These are phyloP conservation scores for Naganishia cerealis DNA, from an alignment of 1,284 basidiomycete species.

Conservation along the genomic window DNA sequence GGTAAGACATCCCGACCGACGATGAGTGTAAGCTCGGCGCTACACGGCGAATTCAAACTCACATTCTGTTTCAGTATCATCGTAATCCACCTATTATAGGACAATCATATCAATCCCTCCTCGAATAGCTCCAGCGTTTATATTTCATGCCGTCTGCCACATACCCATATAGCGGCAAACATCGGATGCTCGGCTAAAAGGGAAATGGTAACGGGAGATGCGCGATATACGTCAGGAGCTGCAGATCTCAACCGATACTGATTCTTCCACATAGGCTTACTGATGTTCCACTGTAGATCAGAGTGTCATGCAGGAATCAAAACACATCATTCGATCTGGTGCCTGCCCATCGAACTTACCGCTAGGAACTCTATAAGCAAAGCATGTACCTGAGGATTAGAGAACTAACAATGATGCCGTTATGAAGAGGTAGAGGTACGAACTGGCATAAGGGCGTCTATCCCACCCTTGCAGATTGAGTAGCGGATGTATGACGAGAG, in stretches of 20 bases:
- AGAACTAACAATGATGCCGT: not conserved
- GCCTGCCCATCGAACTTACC: not conserved
- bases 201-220: conserved; percentile 18
- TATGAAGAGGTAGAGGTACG: not conserved
- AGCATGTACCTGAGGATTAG: not conserved
- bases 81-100: conserved; percentile 28
- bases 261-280: not conserved
- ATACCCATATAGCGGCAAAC: conserved; percentile 50
- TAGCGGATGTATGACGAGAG: conserved; percentile 49
- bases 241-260: not conserved
- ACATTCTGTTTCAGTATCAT: conserved; percentile 35
- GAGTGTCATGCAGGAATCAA: not conserved
- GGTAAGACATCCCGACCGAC: too few species aligned
- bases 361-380: conserved; percentile 24
- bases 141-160: not conserved
- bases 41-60: not conserved
- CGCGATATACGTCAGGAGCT: too few species aligned
- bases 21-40: not conserved
- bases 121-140: not conserved
- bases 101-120: too few species aligned
- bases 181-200: conserved; percentile 41
- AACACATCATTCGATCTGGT: not conserved
- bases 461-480: conserved; percentile 49
- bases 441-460: conserved; percentile 45
- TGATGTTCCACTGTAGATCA: conserved; percentile 23